Evolutionary conservation across 345 rosid species (phyloP), one percentile per base, ranked within the genome.

Genomic region (Nephelium lappaceum): DNA sequence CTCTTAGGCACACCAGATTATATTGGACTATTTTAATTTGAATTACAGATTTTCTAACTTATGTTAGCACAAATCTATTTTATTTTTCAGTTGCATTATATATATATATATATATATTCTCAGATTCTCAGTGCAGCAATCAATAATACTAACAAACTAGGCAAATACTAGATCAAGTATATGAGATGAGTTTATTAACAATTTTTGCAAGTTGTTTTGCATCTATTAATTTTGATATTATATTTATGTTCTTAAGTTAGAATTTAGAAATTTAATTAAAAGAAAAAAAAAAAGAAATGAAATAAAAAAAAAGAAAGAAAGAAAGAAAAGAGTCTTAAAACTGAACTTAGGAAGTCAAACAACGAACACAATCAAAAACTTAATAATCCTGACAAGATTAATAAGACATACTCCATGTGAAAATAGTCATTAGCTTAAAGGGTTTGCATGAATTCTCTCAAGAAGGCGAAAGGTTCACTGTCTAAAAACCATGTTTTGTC

Each of bases 391-490:
- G 43, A 8, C 43, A 41, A 41, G 43, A 41, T 41, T 41, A 41
- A 41, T 41, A 41, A 41, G 43, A 41, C 43, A n/a, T 65, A 65
- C 36, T 31, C 36, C 3, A 31, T 31, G 36, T 31, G 36, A 31
- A 31, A 31, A 31, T 31, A 31, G 36, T 31, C 36, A 31, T 31
- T 31, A 31, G 38, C 63, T 12, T 19, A 7, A 31, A 51, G 21
- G 51, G 51, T 23, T 67, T 49, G 72, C 72, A 76, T 76, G 64
- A 67, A 49, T 39, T 73, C 36, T 36, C n/a, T 66, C 43, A 62
- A 62, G 5, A 51, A 51, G 43, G 43, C 43, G 0, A 41, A 41
- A 41, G 9, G 43, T 1, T 8, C 8, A 41, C 43, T 41, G 43
- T 41, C 9, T 3, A 6, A 53, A 53, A 14, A 16, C 58, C 58